Evolutionary conservation across 2,329 filamentous ascomycete genomes (phyloP).

Genomic region (Microdochium trichocladiopsis): DNA sequence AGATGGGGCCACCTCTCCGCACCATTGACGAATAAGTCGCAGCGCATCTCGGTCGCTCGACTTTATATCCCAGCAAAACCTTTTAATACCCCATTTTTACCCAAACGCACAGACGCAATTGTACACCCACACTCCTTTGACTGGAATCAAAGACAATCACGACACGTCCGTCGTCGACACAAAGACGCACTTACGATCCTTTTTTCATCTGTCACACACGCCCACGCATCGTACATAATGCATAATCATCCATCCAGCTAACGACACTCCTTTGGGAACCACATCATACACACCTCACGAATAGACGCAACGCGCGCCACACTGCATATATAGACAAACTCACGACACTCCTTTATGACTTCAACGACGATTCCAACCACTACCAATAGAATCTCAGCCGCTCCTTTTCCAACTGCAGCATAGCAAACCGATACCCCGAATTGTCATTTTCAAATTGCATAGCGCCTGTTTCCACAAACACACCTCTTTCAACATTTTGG

Average conservation of each 20-base stretch:
- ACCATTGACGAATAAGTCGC: not conserved
- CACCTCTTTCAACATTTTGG: conserved; percentile 11
- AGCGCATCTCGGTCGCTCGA: not conserved
- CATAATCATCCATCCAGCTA: conserved; percentile 21
- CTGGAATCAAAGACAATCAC: conserved; percentile 19
- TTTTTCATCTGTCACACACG: conserved; percentile 14
- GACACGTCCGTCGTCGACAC: conserved; percentile 25
- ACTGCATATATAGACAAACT: conserved; percentile 22
- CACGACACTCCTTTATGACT: conserved; percentile 21
- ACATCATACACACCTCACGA: conserved; percentile 30
- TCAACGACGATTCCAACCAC: conserved; percentile 25
- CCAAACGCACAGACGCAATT: conserved; percentile 23
- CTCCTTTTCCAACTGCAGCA: conserved; percentile 25
- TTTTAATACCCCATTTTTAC: conserved; percentile 15
- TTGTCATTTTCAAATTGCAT: conserved; percentile 44
- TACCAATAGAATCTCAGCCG: conserved; percentile 25
- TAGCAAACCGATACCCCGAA: conserved; percentile 21
- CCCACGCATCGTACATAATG: conserved; percentile 19
- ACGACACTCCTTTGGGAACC: conserved; percentile 28
- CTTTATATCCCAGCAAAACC: conserved; percentile 1
- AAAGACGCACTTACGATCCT: conserved; percentile 24
- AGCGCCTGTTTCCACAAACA: conserved; percentile 44
- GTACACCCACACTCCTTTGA: conserved; percentile 27
- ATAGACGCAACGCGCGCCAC: conserved; percentile 38
- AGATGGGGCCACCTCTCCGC: conserved; percentile 15